Percentiles rank a stretch among this genome's conserved stretches.
Evolutionary conservation across 2,329 filamentous ascomycete species (phyloP).

Genomic region (Beauveria bassiana): DNA sequence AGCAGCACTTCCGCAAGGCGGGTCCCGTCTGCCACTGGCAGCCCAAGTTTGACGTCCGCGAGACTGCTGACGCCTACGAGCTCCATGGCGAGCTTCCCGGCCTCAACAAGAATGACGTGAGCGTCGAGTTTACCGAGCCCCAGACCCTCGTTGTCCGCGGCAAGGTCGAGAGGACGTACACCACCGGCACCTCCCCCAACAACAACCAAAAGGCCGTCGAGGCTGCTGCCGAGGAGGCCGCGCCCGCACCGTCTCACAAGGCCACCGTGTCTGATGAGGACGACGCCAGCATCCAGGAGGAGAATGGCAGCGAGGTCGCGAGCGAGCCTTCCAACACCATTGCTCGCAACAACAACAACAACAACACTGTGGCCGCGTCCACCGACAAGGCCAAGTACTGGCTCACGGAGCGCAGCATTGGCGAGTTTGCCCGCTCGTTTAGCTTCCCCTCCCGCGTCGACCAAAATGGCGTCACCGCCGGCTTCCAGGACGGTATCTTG

Average conservation of each 20-base stretch:
- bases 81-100: conserved; percentile 76
- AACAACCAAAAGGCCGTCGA: conserved; percentile 23
- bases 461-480: conserved; percentile 52
- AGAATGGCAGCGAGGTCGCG: conserved; percentile 23
- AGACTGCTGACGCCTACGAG: conserved; percentile 61
- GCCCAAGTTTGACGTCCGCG: conserved; percentile 72
- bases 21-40: conserved; percentile 49
- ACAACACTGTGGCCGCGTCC: conserved; percentile 18
- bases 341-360: conserved; percentile 23
- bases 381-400: conserved; percentile 55
- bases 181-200: conserved; percentile 41
- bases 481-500: conserved; percentile 58
- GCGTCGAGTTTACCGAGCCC: conserved; percentile 71
- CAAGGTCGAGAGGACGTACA: conserved; percentile 56
- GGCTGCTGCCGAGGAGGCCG: conserved; percentile 38
- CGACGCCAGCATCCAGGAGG: conserved; percentile 24
- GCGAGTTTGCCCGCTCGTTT: conserved; percentile 62
- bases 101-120: conserved; percentile 63
- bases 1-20: conserved; percentile 17
- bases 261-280: conserved; percentile 60
- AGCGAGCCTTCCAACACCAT: conserved; percentile 17
- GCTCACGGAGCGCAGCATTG: conserved; percentile 58
- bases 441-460: conserved; percentile 59
- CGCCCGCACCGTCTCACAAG: conserved; percentile 37
- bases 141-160: conserved; percentile 67